Evolutionary conservation across 805 yeast species (phyloP), one percentile per base, ranked within the genome.

Genomic region (Barnettozyma salicaria): DNA sequence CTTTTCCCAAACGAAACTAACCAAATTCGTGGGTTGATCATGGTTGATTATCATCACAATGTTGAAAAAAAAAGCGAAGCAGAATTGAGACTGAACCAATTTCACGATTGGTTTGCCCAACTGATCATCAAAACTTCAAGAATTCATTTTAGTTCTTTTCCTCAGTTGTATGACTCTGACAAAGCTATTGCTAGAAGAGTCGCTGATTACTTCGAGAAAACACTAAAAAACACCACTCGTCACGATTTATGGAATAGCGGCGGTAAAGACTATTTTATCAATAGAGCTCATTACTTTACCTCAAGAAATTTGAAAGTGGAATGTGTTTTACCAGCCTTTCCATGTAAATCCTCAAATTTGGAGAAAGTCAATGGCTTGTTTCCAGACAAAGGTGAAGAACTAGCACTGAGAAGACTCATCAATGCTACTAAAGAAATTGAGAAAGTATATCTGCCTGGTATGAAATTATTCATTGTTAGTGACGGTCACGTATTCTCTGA

Each of bases 401-500:
- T 66, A 10, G 70, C 70, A 2, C 47, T 67, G 36, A 59, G 53
- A 50, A 60, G 67, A 40, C 49, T 67, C 30, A 53, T 64, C n/a
- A 41, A 56, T 21, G 53, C 58, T 7, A 50, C 61, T n/a, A 42
- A 50, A 32, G 55, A 49, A 19, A 55, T 61, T 12, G 62, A 64
- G 34, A 40, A 28, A 3, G 32, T 74, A 17, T 76, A 76, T 54
- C 63, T 71, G 2, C 80, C 80, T 1, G 81, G 81, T 2, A 58
- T 74, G 57, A 65, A 68, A 38, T 52, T 74, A 22, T 70, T 67
- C 64, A 73, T 76, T 46, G 79, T 76, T 21, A 71, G 78, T 50
- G 82, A 76, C 47, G 81, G 82, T 0, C 82, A 76, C 49, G 82
- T 76, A 12, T 76, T 76, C 52, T 71, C 78, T 39, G 81, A 76